Percentiles rank a stretch among this genome's conserved stretches.
These are phyloP conservation scores for Neurospora sp. DNA, from an alignment of 495 filamentous ascomycete genomes.

Conservation along the genomic window DNA sequence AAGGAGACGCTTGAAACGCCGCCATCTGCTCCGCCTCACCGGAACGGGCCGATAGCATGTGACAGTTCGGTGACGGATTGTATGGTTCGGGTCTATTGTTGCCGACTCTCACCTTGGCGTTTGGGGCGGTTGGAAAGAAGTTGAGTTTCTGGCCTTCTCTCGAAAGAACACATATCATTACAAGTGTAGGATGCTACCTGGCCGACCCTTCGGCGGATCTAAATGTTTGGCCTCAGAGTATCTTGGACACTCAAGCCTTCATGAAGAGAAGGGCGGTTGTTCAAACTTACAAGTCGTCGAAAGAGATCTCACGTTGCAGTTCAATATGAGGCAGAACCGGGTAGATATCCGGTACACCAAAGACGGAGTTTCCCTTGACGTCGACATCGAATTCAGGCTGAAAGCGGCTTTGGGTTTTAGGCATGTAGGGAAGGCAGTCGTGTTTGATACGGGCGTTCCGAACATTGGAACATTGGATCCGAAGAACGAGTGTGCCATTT, in stretches of 20 bases:
- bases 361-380: neutral
- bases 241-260: neutral
- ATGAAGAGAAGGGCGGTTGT: neutral
- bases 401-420: neutral
- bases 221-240: neutral
- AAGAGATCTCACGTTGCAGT: neutral
- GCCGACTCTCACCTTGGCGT: neutral
- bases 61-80: neutral
- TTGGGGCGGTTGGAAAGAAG: neutral
- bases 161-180: neutral
- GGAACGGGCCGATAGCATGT: neutral
- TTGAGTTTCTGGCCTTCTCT: neutral
- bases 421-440: neutral
- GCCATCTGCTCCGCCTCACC: neutral
- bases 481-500: neutral
- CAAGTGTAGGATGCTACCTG: neutral
- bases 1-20: neutral
- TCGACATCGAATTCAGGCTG: neutral
- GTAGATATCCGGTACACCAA: neutral
- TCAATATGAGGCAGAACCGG: neutral
- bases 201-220: neutral
- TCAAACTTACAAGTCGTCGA: neutral
- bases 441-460: neutral
- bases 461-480: neutral
- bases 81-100: neutral